A percentile compares a stretch with the other conserved stretches of the same genome.
Evolutionary conservation across 768 basidiomycete species (phyloP).

Genomic region (Auriscalpium orientale): DNA sequence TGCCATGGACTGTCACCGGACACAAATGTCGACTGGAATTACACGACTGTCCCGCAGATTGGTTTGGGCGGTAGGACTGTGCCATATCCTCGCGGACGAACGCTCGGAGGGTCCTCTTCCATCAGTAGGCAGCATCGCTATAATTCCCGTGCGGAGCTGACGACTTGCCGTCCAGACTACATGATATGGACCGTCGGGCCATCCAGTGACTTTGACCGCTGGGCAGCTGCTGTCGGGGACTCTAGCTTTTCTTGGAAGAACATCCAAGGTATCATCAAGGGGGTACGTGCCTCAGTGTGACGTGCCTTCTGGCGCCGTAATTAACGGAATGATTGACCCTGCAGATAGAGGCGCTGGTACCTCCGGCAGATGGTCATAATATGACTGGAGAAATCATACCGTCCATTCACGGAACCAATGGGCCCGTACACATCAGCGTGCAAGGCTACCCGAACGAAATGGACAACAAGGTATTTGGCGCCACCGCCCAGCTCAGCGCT

Average conservation of each 20-base stretch:
- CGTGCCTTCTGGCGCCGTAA: background rate
- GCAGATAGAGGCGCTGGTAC: background rate
- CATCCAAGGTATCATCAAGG: constrained; percentile 1
- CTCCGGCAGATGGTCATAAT: constrained; percentile 10
- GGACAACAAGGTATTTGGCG: constrained; percentile 1
- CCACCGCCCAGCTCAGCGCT: constrained; percentile 7
- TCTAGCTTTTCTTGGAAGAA: constrained; percentile 16
- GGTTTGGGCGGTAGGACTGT: constrained; percentile 7
- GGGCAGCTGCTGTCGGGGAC: constrained; percentile 9
- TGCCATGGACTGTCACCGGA: background rate
- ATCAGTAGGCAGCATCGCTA: constrained; percentile 10
- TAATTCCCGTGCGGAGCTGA: background rate
- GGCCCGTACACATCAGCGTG: constrained; percentile 17
- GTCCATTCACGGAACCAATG: constrained; percentile 16
- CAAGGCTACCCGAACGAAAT: constrained; percentile 1
- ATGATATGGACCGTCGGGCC: constrained; percentile 13
- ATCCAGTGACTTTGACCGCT: constrained; percentile 14
- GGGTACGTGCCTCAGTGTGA: background rate
- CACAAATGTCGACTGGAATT: constrained; percentile 15
- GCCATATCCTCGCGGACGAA: constrained; percentile 12
- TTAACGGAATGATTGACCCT: background rate
- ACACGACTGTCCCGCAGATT: constrained; percentile 12
- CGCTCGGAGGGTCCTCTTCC: constrained; percentile 12
- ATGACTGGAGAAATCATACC: constrained; percentile 18
- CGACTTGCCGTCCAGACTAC: background rate